phyloP scores from a whole-genome alignment of 257 asterid species.

The Solanum sitiens region DNA sequence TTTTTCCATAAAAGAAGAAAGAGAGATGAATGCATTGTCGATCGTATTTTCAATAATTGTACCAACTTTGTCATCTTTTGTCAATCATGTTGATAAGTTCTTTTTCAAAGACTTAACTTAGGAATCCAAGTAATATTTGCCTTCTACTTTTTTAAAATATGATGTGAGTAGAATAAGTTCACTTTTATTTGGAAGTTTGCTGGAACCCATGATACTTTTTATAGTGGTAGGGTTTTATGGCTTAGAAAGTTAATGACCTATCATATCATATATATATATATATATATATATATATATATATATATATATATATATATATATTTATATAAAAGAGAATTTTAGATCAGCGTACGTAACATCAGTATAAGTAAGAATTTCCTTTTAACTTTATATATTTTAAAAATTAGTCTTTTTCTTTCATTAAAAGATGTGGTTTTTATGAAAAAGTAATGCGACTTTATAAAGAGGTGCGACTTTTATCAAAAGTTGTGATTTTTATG shows the following conservation, averaged over 20 bases:
- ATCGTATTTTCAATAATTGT: neutral
- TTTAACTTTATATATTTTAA: no score
- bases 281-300: no score
- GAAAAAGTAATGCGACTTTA: no score
- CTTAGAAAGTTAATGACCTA: no score
- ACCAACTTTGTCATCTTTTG: neutral
- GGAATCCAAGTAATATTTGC: neutral
- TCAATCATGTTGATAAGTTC: neutral
- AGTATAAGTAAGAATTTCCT: no score
- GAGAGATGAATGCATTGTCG: neutral
- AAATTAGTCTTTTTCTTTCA: no score
- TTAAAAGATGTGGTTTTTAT: no score
- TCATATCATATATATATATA: no score
- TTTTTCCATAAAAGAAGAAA: neutral
- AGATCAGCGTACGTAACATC: no score
- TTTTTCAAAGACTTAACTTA: neutral
- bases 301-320: no score
- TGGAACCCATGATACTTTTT: neutral
- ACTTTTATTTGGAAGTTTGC: neutral
- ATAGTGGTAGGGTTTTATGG: neutral
- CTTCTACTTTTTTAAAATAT: neutral
- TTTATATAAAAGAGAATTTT: no score
- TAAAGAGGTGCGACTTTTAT: rapidly evolving
- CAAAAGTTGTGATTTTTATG: rapidly evolving
- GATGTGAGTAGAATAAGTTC: neutral